These are phyloP conservation scores for Debaryomyces robertsiae DNA, from an alignment of 1,139 yeast species.

Conservation along the genomic window DNA sequence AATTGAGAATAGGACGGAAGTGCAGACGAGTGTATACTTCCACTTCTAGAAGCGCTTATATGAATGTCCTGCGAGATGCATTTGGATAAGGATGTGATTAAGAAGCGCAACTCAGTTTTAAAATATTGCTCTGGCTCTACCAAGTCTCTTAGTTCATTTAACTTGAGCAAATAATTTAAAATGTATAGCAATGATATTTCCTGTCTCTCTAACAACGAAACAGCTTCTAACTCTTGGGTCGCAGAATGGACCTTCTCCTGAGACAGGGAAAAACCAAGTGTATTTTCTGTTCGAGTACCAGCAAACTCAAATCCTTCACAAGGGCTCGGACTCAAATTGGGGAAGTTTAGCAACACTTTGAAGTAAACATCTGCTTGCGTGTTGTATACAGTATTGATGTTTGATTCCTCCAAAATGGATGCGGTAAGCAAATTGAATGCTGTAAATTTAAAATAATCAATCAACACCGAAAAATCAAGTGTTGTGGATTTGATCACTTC, in stretches of 20 bases:
- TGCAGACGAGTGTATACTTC: slow-evolving; percentile 27
- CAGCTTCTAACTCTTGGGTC: neutral
- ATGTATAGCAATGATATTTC: slow-evolving; percentile 38
- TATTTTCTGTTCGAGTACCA: slow-evolving; percentile 5
- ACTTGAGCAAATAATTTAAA: slow-evolving; percentile 28
- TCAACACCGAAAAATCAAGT: slow-evolving; percentile 24
- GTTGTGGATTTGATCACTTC: slow-evolving; percentile 19
- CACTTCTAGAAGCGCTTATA: slow-evolving; percentile 27
- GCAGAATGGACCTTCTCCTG: slow-evolving; percentile 1
- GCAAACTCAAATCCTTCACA: slow-evolving; percentile 15
- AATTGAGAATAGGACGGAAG: slow-evolving; percentile 20
- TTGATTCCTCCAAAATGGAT: slow-evolving; percentile 17
- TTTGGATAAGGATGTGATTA: slow-evolving; percentile 24
- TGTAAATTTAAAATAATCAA: slow-evolving; percentile 32
- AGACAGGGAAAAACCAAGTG: neutral
- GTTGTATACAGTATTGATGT: slow-evolving; percentile 15
- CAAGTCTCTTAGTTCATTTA: slow-evolving; percentile 25
- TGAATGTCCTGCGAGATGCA: slow-evolving; percentile 31
- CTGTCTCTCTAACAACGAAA: slow-evolving; percentile 27
- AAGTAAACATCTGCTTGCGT: slow-evolving; percentile 30
- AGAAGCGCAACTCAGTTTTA: slow-evolving; percentile 24
- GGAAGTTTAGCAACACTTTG: slow-evolving; percentile 27
- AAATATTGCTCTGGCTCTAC: slow-evolving; percentile 22
- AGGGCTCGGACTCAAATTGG: slow-evolving; percentile 22
- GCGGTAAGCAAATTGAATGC: slow-evolving; percentile 33